These are phyloP conservation scores for Castanospermum australe DNA, from an alignment of 306 rosid genomes.

Conservation along the genomic window DNA sequence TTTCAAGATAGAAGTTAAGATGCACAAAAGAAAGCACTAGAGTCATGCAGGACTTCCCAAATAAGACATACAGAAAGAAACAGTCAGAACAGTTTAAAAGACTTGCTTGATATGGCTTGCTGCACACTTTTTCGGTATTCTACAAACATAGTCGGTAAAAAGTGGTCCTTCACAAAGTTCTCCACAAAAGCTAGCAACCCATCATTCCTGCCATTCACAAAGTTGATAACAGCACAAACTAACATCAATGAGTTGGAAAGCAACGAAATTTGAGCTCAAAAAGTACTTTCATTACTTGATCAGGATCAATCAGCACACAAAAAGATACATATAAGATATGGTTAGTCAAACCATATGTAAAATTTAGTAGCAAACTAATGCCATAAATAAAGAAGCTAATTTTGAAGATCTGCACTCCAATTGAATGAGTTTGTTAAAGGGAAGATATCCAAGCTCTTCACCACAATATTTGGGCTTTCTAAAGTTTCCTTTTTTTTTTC, in stretches of 20 bases:
- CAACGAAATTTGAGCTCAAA: constrained; percentile 11
- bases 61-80: constrained; percentile 15
- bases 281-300: constrained; percentile 2
- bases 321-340: neutral
- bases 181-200: constrained; percentile 95
- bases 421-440: neutral
- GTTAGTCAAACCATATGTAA: neutral
- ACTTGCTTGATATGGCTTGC: constrained; percentile 99
- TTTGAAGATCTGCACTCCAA: neutral
- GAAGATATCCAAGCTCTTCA: neutral
- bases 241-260: constrained; percentile 13
- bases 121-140: constrained; percentile 98
- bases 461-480: neutral
- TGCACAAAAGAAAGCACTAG: constrained; percentile 12
- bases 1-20: constrained; percentile 15
- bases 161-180: constrained; percentile 97
- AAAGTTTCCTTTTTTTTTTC: neutral
- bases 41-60: constrained; percentile 13
- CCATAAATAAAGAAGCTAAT: neutral
- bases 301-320: constrained; percentile 10
- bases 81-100: constrained; percentile 35
- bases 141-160: constrained; percentile 95
- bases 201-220: constrained; percentile 80
- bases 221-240: constrained; percentile 28
- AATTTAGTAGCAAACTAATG: neutral